These are phyloP conservation scores for Taphrina communis DNA, from an alignment of 1,139 yeast species.

Conservation along the genomic window DNA sequence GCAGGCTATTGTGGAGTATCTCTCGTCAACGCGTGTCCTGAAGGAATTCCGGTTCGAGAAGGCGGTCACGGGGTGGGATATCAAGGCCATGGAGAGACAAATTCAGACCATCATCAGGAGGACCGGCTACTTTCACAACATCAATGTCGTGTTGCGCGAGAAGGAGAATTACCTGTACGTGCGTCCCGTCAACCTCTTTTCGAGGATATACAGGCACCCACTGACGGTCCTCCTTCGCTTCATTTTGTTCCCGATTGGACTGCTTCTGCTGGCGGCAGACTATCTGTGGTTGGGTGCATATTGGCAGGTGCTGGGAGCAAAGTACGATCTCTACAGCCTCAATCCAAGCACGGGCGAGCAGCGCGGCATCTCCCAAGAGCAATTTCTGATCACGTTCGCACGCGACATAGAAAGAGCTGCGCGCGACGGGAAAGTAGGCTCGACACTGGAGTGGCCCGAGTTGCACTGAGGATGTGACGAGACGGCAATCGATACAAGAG, in stretches of 20 bases:
- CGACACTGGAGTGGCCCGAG: background rate
- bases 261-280: conserved; percentile 5
- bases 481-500: too few species aligned
- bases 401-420: conserved; percentile 4
- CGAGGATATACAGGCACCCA: conserved; percentile 8
- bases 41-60: conserved; percentile 24
- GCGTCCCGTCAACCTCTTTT: conserved; percentile 15
- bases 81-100: conserved; percentile 7
- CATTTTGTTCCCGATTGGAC: conserved; percentile 25
- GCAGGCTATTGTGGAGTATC: conserved; percentile 15
- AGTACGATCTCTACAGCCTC: conserved; percentile 14
- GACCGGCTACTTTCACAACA: conserved; percentile 9
- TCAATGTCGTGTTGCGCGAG: background rate
- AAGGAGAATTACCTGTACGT: conserved; percentile 10
- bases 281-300: conserved; percentile 21
- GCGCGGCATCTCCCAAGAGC: conserved; percentile 10
- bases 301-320: conserved; percentile 24
- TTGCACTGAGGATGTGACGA: background rate
- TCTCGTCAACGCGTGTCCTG: background rate
- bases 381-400: conserved; percentile 6
- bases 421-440: background rate
- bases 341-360: conserved; percentile 17
- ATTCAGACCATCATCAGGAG: conserved; percentile 18
- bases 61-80: conserved; percentile 21
- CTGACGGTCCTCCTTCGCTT: conserved; percentile 4